Base-by-base conservation (phyloP, 2,329 filamentous ascomycete species). In the Albifimbria verrucaria region DNA sequence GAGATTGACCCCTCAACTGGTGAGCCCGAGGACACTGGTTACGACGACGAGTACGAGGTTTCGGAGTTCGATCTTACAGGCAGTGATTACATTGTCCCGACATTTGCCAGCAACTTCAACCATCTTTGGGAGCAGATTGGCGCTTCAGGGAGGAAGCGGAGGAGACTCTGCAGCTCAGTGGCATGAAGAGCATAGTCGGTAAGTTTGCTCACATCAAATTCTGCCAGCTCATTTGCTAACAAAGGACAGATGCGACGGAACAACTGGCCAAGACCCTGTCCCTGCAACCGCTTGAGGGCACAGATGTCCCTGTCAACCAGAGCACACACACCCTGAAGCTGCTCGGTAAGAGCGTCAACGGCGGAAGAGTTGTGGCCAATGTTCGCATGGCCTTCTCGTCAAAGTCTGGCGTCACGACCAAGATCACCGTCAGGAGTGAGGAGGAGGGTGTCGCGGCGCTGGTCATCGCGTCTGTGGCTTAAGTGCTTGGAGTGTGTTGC, bases 21-120 rank as follows among this genome's bases (percentile, higher is more conserved):
- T 59, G 92, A 97, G 73, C 90, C 93, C 1, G 94, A 99, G 71
- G 92, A 96, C 17, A 81, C 77, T 46, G 94, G 94, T 45, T 97
- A 97, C 70, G 93, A 97, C 50, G 94, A 99, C 66, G 94, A 99
- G 75, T 99, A 99, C 68, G 90, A 97, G 74, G 89, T 97, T 55
- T 91, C 94, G 57, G 92, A 97, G 68, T 85, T 97, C 56, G 92
- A 97, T 57, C 83, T 99, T 55, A 82, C 85, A 18, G 94, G 93
- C 54, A 92, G 91, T 61, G 94, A 99, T 72, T 99, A 97, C 72
- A 86, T 99, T 57, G 82, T 96, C 47, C 94, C 94, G 20, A 88
- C 91, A 2, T 99, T 96, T 71, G 92, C 92, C 18, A 89, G 92
- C 69, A 96, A 91, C 78, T 99, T 97, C 69, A 91, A 90, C 68